Evolutionary conservation across 768 basidiomycete genomes (phyloP), one percentile per base, ranked within the genome.

Genomic region (Rhodotorula babjevae): DNA sequence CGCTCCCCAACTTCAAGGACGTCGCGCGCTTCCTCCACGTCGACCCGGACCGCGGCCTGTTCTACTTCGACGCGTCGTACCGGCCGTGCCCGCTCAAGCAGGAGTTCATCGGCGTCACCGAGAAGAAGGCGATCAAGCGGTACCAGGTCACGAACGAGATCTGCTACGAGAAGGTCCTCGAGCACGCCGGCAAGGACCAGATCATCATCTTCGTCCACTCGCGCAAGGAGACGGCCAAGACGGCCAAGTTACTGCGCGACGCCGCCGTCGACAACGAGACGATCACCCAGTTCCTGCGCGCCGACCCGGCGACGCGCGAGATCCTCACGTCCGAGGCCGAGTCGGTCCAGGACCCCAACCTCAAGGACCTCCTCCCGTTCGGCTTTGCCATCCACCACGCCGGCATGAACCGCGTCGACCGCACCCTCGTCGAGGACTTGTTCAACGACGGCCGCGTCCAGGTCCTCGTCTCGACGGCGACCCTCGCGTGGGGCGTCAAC

Each of bases 401-500:
- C 19, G 95, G 96, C 36, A 96, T 99, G 93, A 85, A 88, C 15
- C 84, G 91, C 65, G 91, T 91, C 75, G 95, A 98, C 72, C 89
- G 96, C 79, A 88, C 87, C 18, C 86, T 91, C 18, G 93, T 97
- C 29, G 96, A 99, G 81, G 95, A 94, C 72, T 85, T 98, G 18
- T 99, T 99, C 80, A 87, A 87, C 18, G 92, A 95, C 62, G 92
- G 93, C 1, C 88, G 91, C 33, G 85, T 99, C 44, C 93, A 95
- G 79, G 94, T 98, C 0, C 84, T 99, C 36, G 92, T 96, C 57
- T 96, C 92, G 80, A 99, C 96, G 0, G 96, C 96, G 10, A 98
- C 95, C 4, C 88, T 99, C 50, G 96, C 96, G 1, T 99, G 96
- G 96, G 96, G 95, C 83, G 95, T 99, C 82, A 99, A 99, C 80